A percentile compares a stretch with the other conserved stretches of the same genome.
phyloP scores from a whole-genome alignment of 2,329 filamentous ascomycete species.

The Botrytis deweyae region DNA sequence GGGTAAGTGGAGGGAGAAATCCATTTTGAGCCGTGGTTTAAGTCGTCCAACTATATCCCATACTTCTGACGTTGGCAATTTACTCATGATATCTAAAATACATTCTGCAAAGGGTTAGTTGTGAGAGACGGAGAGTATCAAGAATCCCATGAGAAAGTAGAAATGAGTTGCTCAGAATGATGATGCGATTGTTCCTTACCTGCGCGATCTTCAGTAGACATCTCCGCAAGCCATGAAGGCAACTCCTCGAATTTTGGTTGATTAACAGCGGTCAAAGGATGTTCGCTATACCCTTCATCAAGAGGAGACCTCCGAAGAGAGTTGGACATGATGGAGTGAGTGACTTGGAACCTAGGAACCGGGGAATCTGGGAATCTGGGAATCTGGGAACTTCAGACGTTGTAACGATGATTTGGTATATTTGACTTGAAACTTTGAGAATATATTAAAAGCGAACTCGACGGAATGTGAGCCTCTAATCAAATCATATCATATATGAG shows the following conservation, averaged over 20 bases:
- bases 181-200: conserved; percentile 27
- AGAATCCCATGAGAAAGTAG: background rate
- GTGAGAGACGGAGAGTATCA: background rate
- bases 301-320: conserved; percentile 30
- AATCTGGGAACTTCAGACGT: conserved; percentile 26
- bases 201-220: conserved; percentile 34
- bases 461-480: background rate
- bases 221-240: conserved; percentile 32
- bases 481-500: background rate
- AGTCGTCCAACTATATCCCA: conserved; percentile 77
- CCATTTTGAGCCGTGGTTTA: conserved; percentile 83
- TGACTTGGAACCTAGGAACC: background rate
- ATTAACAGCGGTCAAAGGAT: conserved; percentile 34
- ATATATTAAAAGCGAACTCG: background rate
- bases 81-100: conserved; percentile 73
- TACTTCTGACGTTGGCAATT: conserved; percentile 76
- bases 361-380: background rate
- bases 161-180: background rate
- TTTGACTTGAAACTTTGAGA: background rate
- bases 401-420: conserved; percentile 24
- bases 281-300: conserved; percentile 41
- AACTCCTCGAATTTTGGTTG: conserved; percentile 22
- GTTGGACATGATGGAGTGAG: background rate
- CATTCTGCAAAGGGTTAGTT: conserved; percentile 57
- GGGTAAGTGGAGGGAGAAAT: conserved; percentile 83